These are phyloP conservation scores for Mortierella sp. DNA, from an alignment of 371 early-diverging fungal species.

Conservation along the genomic window DNA sequence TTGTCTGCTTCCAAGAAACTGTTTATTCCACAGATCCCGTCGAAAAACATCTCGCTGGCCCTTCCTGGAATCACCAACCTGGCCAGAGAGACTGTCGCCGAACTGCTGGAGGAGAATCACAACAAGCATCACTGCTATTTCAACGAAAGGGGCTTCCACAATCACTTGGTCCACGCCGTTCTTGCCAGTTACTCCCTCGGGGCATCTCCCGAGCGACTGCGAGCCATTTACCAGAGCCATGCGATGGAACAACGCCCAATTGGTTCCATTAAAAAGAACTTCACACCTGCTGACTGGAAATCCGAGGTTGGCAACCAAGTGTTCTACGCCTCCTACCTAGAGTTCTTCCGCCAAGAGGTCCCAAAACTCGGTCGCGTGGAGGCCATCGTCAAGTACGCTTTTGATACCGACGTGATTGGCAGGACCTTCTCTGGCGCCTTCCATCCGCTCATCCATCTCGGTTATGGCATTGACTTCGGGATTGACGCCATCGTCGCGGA, in stretches of 20 bases:
- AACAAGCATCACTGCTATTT: constrained; percentile 61
- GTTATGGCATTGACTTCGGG: constrained; percentile 74
- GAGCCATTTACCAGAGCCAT: constrained; percentile 66
- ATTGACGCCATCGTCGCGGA: constrained; percentile 65
- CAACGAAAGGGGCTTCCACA: constrained; percentile 63
- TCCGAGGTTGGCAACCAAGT: constrained; percentile 60
- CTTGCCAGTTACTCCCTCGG: constrained; percentile 71
- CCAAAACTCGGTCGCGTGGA: constrained; percentile 58
- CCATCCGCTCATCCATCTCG: constrained; percentile 74
- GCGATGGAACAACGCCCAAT: constrained; percentile 57
- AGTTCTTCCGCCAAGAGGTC: constrained; percentile 66
- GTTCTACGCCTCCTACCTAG: constrained; percentile 62
- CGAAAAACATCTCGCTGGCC: constrained; percentile 32
- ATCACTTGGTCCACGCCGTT: constrained; percentile 68
- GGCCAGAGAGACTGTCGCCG: constrained; percentile 49
- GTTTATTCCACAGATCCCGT: constrained; percentile 14
- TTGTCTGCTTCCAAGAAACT: constrained; percentile 8
- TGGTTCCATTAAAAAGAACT: constrained; percentile 39
- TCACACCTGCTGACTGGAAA: constrained; percentile 62
- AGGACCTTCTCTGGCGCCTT: constrained; percentile 65
- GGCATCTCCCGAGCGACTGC: constrained; percentile 61
- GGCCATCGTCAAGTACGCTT: constrained; percentile 65
- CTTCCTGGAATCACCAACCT: constrained; percentile 60
- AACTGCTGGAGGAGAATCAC: constrained; percentile 59
- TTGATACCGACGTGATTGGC: constrained; percentile 60